A percentile compares a stretch with the other conserved stretches of the same genome.
These are phyloP conservation scores for Parasarocladium wereldwijsianum DNA, from an alignment of 2,329 filamentous ascomycete genomes.

Conservation along the genomic window DNA sequence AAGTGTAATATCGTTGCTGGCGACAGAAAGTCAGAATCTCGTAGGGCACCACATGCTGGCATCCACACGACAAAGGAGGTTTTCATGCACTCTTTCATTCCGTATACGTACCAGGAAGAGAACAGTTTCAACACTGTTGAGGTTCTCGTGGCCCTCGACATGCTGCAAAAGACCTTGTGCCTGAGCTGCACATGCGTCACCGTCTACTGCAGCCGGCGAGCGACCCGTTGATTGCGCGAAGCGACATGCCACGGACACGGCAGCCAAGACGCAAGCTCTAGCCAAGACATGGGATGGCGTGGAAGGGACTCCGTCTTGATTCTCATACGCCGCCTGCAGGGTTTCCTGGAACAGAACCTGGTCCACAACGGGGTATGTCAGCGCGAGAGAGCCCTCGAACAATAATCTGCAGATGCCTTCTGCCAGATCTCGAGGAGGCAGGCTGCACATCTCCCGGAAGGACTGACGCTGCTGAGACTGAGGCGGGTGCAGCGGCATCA, in stretches of 20 bases:
- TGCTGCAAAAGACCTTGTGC: constrained; percentile 21
- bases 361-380: constrained; percentile 28
- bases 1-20: not conserved
- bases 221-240: constrained; percentile 8
- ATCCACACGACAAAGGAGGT: too few species aligned
- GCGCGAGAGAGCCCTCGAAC: constrained; percentile 15
- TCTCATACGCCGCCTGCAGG: constrained; percentile 23
- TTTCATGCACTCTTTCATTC: not conserved
- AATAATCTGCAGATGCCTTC: constrained; percentile 6
- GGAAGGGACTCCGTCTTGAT: constrained; percentile 6
- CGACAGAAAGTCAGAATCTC: not conserved
- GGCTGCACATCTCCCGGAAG: too few species aligned
- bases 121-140: constrained; percentile 22
- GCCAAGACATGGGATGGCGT: constrained; percentile 14
- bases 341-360: constrained; percentile 23
- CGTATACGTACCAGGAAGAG: constrained; percentile 23
- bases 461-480: too few species aligned
- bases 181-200: not conserved
- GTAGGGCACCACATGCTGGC: too few species aligned
- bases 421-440: constrained; percentile 6
- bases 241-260: constrained; percentile 21
- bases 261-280: constrained; percentile 27
- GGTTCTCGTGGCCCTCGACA: constrained; percentile 18
- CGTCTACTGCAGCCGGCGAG: not conserved
- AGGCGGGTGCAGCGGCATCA: too few species aligned